These are phyloP conservation scores for Somion occarium DNA, from an alignment of 1,284 basidiomycete genomes.

Conservation along the genomic window DNA sequence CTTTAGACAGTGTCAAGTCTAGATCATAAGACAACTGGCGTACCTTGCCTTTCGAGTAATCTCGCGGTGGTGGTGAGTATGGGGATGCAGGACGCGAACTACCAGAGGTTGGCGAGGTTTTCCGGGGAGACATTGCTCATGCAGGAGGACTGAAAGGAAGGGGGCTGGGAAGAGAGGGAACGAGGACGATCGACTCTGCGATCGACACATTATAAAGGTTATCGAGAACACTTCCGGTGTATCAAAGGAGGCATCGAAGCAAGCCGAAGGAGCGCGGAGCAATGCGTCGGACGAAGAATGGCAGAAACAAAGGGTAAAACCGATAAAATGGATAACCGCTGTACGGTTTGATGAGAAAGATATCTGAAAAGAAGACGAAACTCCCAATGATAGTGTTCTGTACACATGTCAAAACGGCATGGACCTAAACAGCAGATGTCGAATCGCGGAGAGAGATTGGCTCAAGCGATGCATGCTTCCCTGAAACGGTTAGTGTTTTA, in stretches of 20 bases:
- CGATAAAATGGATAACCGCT: not conserved
- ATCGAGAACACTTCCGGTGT: not conserved
- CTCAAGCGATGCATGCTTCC: not conserved
- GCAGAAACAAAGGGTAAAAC: not conserved
- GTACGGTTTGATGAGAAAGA: not conserved
- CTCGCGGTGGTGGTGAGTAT: constrained; percentile 14
- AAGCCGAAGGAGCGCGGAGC: not conserved
- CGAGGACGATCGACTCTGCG: not conserved
- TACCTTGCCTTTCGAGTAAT: constrained; percentile 15
- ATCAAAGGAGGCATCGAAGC: constrained; percentile 1
- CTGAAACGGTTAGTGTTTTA: not conserved
- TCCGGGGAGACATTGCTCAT: constrained; percentile 44
- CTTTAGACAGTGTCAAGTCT: not conserved
- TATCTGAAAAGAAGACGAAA: not conserved
- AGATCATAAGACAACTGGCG: not conserved
- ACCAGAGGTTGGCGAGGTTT: constrained; percentile 16
- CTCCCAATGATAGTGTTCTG: not conserved
- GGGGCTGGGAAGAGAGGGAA: constrained; percentile 1
- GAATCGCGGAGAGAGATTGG: not conserved
- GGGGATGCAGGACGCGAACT: constrained; percentile 21
- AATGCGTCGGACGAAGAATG: not conserved
- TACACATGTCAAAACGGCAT: not conserved
- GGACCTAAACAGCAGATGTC: not conserved
- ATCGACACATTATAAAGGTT: not conserved
- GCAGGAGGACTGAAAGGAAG: not conserved